Evolutionary conservation across 2,329 filamentous ascomycete species (phyloP), one percentile per base, ranked within the genome.

Genomic region (Neofusicoccum sp.): DNA sequence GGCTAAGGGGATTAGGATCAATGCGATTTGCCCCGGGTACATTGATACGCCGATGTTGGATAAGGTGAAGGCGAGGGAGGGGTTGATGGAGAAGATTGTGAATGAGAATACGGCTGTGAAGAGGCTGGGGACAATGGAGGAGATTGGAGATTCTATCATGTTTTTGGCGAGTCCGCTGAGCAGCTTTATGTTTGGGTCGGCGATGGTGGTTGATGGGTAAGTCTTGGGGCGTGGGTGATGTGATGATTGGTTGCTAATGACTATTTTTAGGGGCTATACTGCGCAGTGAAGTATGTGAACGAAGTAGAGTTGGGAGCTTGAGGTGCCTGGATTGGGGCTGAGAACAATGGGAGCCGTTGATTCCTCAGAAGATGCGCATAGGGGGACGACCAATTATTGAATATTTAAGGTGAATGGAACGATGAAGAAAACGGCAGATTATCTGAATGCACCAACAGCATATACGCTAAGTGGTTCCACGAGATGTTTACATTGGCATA

Each of bases 11-110:
- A 85, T 87, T 63, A 81, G 84, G 54, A 83, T 88, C 71, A 88
- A 88, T 68, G 84, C 84, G 2, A 81, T 87, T n/a, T 86, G 85
- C 62, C 85, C 85, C 0, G 76, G 79, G 8, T 83, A 80, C 66
- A 75, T 83, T 37, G 70, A 73, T 48, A 83, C 80, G 2, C 78
- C 80, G 0, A 66, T 82, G 2, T 16, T 61, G 47, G 37, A 33
- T 9, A 8, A 33, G 3, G 29, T 33, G 9, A 34, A 44, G 33
- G 29, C 37, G 3, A 44, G n/a, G n/a, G 2, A 28, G 2, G 14
- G 39, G 2, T 8, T 56, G 7, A 8, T 56, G 31, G 44, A 44
- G 11, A 62, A 62, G 61, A 16, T 54, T 4, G 48, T 56, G 14
- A 36, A 37, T 8, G 70, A 72, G 2, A 75, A 74, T 61, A 80